Percentiles rank a stretch among this genome's conserved stretches.
Evolutionary conservation across 768 basidiomycete species (phyloP).

Genomic region (Tricholoma bakamatsutake): DNA sequence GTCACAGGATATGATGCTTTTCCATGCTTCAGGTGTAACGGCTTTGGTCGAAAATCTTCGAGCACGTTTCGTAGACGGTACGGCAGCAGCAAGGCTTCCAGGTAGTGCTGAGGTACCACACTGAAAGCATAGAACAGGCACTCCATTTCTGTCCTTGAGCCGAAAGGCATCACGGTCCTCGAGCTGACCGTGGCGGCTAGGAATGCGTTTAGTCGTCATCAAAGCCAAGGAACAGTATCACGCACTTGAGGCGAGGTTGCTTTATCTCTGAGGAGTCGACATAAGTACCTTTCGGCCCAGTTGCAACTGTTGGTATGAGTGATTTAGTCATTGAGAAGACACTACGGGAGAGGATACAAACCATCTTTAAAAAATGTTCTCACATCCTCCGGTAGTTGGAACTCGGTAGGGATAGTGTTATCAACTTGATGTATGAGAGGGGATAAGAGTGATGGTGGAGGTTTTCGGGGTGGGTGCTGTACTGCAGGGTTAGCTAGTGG

Average conservation of each 20-base stretch:
- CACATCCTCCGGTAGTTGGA: slow-evolving; percentile 82
- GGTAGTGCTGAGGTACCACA: slow-evolving; percentile 82
- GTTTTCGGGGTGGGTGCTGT: slow-evolving; percentile 65
- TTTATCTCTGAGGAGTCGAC: slow-evolving; percentile 74
- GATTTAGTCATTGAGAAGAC: slow-evolving; percentile 9
- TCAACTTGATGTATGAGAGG: slow-evolving; percentile 69
- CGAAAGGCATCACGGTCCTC: slow-evolving; percentile 91
- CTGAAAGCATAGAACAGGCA: slow-evolving; percentile 82
- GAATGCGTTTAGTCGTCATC: slow-evolving; percentile 10
- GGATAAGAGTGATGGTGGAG: slow-evolving; percentile 60
- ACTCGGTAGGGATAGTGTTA: slow-evolving; percentile 69
- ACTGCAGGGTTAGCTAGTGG: slow-evolving; percentile 16
- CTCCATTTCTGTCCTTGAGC: slow-evolving; percentile 78
- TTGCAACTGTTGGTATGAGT: slow-evolving; percentile 50
- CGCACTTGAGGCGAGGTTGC: slow-evolving; percentile 78
- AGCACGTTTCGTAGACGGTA: slow-evolving; percentile 48
- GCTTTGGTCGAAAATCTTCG: slow-evolving; percentile 43
- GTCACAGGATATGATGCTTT: slow-evolving; percentile 87
- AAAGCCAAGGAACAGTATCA: slow-evolving; percentile 15
- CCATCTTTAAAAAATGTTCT: slow-evolving; percentile 83
- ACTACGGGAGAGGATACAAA: slow-evolving; percentile 28
- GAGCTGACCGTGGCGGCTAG: slow-evolving; percentile 76
- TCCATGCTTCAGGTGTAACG: slow-evolving; percentile 50
- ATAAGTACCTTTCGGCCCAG: slow-evolving; percentile 77
- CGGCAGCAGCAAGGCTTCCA: slow-evolving; percentile 39